phyloP scores from a whole-genome alignment of 495 filamentous ascomycete genomes.

The Saxophila tyrrhenica region DNA sequence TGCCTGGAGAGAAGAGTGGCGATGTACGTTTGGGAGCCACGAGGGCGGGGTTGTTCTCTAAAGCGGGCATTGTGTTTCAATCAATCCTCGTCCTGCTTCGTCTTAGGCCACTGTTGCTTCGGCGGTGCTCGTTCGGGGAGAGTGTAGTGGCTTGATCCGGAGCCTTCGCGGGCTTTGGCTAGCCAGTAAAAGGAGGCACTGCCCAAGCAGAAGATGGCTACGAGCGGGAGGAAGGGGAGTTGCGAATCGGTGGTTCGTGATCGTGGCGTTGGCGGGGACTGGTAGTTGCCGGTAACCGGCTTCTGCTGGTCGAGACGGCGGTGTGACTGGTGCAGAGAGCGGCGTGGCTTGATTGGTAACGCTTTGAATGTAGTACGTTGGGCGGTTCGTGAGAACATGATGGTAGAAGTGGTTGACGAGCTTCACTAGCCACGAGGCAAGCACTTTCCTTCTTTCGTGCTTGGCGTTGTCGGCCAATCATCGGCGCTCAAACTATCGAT shows the following conservation, averaged over 20 bases:
- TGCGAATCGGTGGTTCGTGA: slow-evolving; percentile 23
- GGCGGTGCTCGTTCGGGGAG: slow-evolving; percentile 14
- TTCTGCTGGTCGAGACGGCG: background rate
- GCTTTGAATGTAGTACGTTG: background rate
- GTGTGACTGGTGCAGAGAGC: background rate
- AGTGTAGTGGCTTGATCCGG: slow-evolving; percentile 12
- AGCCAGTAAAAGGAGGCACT: slow-evolving; percentile 51
- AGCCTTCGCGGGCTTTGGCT: slow-evolving; percentile 46
- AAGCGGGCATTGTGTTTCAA: slow-evolving; percentile 33
- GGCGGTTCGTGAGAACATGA: background rate
- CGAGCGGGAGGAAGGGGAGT: slow-evolving; percentile 55
- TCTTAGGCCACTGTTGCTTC: slow-evolving; percentile 15
- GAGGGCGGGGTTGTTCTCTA: slow-evolving; percentile 33
- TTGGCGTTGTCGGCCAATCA: background rate
- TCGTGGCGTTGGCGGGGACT: background rate
- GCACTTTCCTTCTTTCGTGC: background rate
- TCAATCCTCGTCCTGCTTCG: slow-evolving; percentile 5
- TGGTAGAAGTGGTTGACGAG: background rate
- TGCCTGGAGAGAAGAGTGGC: slow-evolving; percentile 64
- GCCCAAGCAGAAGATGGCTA: slow-evolving; percentile 47
- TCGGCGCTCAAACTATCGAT: background rate
- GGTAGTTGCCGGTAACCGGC: background rate
- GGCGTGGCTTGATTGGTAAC: background rate
- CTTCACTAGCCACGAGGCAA: too few relatives aligned
- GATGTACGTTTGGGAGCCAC: slow-evolving; percentile 40